A percentile compares a stretch with the other conserved stretches of the same genome.
Conservation (phyloP, 2,329 filamentous ascomycete genomes). For the Colletotrichum agaves region DNA sequence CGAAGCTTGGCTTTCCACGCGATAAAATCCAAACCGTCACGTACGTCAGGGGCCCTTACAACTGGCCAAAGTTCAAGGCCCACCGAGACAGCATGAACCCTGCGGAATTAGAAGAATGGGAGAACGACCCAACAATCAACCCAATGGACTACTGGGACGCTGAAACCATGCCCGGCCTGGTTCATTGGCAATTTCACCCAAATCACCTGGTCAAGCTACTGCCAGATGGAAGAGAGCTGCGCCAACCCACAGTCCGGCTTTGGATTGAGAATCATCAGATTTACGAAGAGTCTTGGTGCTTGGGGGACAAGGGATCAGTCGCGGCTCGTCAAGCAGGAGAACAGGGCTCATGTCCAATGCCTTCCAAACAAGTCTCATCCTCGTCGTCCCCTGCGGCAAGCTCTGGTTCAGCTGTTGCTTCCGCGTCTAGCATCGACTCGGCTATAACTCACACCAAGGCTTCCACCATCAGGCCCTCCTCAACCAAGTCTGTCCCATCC, state of each 20-base stretch:
- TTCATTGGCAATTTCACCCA: constrained; percentile 8
- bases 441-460: too few species aligned
- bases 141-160: neutral
- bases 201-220: neutral
- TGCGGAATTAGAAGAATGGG: too few species aligned
- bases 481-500: too few species aligned
- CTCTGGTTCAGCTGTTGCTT: neutral
- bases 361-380: neutral
- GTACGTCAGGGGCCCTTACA: neutral
- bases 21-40: neutral
- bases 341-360: neutral
- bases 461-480: too few species aligned
- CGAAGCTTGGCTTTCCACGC: neutral
- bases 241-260: neutral
- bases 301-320: neutral
- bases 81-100: too few species aligned
- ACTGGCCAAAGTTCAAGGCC: neutral
- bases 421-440: neutral
- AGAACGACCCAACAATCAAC: fast-evolving
- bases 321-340: neutral
- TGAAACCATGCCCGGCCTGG: neutral
- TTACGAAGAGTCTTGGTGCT: neutral
- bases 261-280: neutral
- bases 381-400: neutral
- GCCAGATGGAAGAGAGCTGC: neutral